Evolutionary conservation across 2,329 filamentous ascomycete species (phyloP), one percentile per base, ranked within the genome.

Genomic region (Exophiala spinifera): DNA sequence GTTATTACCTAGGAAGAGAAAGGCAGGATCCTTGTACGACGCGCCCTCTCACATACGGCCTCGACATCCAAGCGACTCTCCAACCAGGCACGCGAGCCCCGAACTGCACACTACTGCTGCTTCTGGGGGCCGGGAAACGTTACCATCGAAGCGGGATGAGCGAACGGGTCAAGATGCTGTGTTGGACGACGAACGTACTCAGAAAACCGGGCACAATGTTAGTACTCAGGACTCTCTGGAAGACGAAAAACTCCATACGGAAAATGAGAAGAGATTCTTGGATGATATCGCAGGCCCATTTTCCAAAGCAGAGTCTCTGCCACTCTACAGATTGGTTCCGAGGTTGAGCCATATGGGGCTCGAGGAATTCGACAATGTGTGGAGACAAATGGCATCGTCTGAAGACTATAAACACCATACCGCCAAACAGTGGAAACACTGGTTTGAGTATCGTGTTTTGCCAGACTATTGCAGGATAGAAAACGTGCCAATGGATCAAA

Each of bases 311-410:
- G 65, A 69, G 28, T 60, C 51, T 37, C 37, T 60, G 23, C 42
- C 52, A 6, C 59, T 69, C 19, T 64, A 65, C 46, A 42, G 51
- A 17, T 40, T 56, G 23, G 65, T 63, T 1, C 55, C 63, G 14
- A 36, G 60, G 23, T 61, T 69, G 19, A 25, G 61, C 17, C 48
- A 63, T 14, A 43, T 66, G 13, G 48, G 51, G 15, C 55, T 62
- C 3, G 48, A 55, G 6, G 10, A 55, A 4, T 55, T 61, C 17
- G 47, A 61, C 23, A 56, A 62, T 15, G 59, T 59, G 13, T 70
- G 67, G 67, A 31, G 37, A n/a, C 46, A 55, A 17, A 62, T 63
- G 51, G 66, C 63, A 7, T 40, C 59, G 34, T 53, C 62, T 19
- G 51, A 62, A 56, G 36, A 59, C 23, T 46, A 56, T 34, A 49